Conservation (phyloP, 257 asterid genomes). For the Linaria vulgaris region DNA sequence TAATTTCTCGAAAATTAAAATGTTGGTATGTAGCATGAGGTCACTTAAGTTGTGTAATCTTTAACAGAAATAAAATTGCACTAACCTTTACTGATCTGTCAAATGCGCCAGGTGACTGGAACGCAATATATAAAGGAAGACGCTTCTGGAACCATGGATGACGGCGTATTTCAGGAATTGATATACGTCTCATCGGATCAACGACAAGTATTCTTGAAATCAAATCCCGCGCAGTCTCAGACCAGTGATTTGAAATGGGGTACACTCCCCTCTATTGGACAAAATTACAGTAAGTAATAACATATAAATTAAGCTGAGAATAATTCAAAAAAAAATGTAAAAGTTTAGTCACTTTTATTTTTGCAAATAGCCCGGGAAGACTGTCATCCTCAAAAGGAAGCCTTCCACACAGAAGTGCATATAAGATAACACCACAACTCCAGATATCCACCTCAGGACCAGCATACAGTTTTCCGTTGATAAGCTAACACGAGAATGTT, state of each 20-base stretch:
- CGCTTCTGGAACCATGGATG: slow-evolving; percentile 61
- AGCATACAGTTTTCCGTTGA: slow-evolving; percentile 52
- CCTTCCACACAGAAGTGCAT: slow-evolving; percentile 66
- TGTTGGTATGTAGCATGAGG: too few relatives aligned
- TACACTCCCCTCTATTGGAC: slow-evolving; percentile 48
- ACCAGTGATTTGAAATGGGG: slow-evolving; percentile 42
- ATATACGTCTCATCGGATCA: slow-evolving; percentile 61
- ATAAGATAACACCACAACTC: slow-evolving; percentile 74
- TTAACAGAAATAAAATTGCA: too few relatives aligned
- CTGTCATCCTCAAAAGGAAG: slow-evolving; percentile 72
- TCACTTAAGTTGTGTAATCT: too few relatives aligned
- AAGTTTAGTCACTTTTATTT: slow-evolving; percentile 42
- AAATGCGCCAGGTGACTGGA: slow-evolving; percentile 29
- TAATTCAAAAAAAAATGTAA: background rate
- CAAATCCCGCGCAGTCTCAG: slow-evolving; percentile 49
- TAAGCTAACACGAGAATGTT: slow-evolving; percentile 34
- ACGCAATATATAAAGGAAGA: slow-evolving; percentile 48
- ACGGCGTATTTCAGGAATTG: slow-evolving; percentile 53
- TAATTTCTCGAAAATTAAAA: too few relatives aligned
- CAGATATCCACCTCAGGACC: slow-evolving; percentile 83
- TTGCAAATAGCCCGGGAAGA: slow-evolving; percentile 42
- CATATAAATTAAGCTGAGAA: slow-evolving; percentile 10
- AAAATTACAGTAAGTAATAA: background rate
- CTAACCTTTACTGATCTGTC: slow-evolving; percentile 37
- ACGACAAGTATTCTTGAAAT: slow-evolving; percentile 59